Evolutionary conservation across 768 basidiomycete genomes (phyloP), one percentile per base, ranked within the genome.

Genomic region (Clavaria fumosa): DNA sequence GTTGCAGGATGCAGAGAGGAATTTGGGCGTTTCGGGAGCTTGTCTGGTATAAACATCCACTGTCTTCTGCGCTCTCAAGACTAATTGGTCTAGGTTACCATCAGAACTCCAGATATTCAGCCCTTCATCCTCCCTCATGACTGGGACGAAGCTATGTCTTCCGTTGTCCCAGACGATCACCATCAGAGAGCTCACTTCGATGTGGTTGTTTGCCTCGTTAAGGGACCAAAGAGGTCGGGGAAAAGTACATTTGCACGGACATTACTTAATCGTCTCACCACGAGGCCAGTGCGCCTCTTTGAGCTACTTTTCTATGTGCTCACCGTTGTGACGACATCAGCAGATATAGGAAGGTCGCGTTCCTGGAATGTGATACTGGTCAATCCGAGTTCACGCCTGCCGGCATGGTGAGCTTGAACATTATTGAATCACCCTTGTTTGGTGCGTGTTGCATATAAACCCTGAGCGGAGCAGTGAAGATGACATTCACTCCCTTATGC

Each of bases 351-450:
- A 66, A 66, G n/a, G 86, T 96, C 2, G 91, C 89, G 0, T 95
- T 72, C 53, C 67, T 99, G 5, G 93, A 97, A 52, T 85, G 83
- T 42, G 93, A 99, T 56, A 48, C 85, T 3, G 93, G 93, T 12
- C 93, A 99, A 56, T 81, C 88, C 3, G 91, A 96, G 55, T 93
- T 96, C 51, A 79, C 81, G 1, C 78, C 85, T 1, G 77, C 76
- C 0, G 93, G 90, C 0, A 69, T 85, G 58, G 80, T 95, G 9
- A 70, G 85, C 0, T 57, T 99, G 20, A 79, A 75, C 52, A 45
- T 93, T 1, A 46, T 95, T 11, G 71, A 77, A 6, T 50, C 52
- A 2, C 76, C 74, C 14, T 44, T 81, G 2, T 75, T 96, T 24
- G 93, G 90, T 85, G 47, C 30, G 43, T 44, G 27, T 34, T 34